Base-by-base conservation (phyloP, 148 eudicot genomes). In the Vaccinium myrtillus region DNA sequence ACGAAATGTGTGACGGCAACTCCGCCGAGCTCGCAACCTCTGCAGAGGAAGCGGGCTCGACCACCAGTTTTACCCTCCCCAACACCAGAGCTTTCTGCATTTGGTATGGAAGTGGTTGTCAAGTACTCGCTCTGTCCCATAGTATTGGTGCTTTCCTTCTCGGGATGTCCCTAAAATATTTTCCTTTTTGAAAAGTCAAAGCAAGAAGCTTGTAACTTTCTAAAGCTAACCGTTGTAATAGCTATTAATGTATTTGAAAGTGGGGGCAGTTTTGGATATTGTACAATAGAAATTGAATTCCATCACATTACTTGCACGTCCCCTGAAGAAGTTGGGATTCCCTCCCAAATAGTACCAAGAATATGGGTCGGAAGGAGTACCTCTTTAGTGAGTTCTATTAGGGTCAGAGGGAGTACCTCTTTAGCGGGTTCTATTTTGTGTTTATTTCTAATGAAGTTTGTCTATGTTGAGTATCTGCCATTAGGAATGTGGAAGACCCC, bases 401-500 rank as follows among this genome's bases (percentile, higher is more conserved):
- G 39, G 39, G 39, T 25, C 39, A 69, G 73, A 67, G 39, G 32
- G 56, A 11, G 32, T 36, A 27, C 51, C 76, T 81, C 30, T 10
- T 18, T 81, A 39, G 2, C 54, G 71, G 80, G 4, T 78, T 55
- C 25, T 5, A 71, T 58, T 69, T 25, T 53, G 0, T 81, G 50
- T 84, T 11, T 11, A 59, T 73, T 55, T 79, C 70, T 25, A 36
- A 32, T 83, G 74, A 15, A 30, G 19, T 18, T 74, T 36, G 1
- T 53, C 36, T 30, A 53, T 56, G 16, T 27, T 13, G 74, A 69
- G 8, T 69, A 69, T 69, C 18, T 79, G 46, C 12, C 69, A 53
- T 78, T 86, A 96, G 98, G 97, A 59, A 83, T 86, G 84, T 93
- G 94, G 98, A 96, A 92, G 84, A 77, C 94, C 51, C 87, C 91